A percentile compares a stretch with the other conserved stretches of the same genome.
Conservation (phyloP, 805 yeast species). For the Candida namnaoensis region DNA sequence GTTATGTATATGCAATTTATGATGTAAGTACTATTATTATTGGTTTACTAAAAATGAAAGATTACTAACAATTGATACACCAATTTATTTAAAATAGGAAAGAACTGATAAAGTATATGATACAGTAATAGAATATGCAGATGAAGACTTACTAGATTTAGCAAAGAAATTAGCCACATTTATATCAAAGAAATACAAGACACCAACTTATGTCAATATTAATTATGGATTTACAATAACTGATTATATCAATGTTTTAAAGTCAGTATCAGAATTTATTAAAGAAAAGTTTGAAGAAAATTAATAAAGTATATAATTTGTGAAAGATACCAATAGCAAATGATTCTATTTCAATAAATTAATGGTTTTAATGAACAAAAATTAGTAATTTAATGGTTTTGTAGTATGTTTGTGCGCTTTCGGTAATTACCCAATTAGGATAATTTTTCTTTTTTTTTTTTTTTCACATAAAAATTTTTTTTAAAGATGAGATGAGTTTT, state of each 20-base stretch:
- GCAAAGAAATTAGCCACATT: conserved; percentile 32
- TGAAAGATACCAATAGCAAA: no score
- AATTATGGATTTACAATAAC: conserved; percentile 29
- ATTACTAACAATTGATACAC: neutral
- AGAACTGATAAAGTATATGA: conserved; percentile 23
- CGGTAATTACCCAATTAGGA: no score
- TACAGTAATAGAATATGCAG: conserved; percentile 33
- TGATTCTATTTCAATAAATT: no score
- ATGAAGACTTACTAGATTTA: conserved; percentile 31
- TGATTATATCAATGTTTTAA: conserved; percentile 22
- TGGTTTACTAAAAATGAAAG: neutral
- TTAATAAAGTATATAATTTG: no score
- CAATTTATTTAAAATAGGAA: neutral
- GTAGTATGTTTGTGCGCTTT: no score
- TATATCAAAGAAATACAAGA: conserved; percentile 28
- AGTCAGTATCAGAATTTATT: conserved; percentile 19
- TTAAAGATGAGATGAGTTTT: conserved; percentile 1
- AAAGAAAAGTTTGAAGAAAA: conserved; percentile 9
- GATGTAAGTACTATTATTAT: conserved; percentile 15
- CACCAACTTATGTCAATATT: conserved; percentile 37
- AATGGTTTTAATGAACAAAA: no score
- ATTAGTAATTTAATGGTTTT: no score
- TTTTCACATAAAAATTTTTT: no score
- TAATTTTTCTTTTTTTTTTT: no score
- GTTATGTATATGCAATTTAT: conserved; percentile 34